Percentiles rank a stretch among this genome's conserved stretches.
Evolutionary conservation across 2,329 filamentous ascomycete genomes (phyloP).

Genomic region (Teratosphaeria pseudoeucalypti): DNA sequence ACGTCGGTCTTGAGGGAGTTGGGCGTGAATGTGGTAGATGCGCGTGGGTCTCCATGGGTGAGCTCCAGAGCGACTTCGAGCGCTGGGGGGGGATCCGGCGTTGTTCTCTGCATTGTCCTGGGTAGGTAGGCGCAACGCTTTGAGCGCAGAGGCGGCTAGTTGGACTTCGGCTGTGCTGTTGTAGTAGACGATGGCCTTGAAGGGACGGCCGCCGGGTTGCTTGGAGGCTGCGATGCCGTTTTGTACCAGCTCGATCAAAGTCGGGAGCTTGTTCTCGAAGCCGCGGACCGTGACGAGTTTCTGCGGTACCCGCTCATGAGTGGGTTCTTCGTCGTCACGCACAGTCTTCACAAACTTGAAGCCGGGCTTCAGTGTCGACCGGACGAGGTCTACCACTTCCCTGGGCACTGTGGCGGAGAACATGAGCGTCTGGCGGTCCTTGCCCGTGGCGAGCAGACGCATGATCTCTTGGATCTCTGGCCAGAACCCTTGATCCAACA

Average conservation of each 20-base stretch:
- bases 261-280: conserved; percentile 66
- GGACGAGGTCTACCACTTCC: conserved; percentile 71
- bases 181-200: conserved; percentile 95
- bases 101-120: conserved; percentile 6
- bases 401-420: conserved; percentile 89
- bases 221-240: conserved; percentile 31
- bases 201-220: conserved; percentile 43
- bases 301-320: conserved; percentile 77
- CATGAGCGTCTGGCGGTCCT: conserved; percentile 78
- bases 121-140: conserved; percentile 28
- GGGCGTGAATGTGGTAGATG: conserved; percentile 63
- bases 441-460: conserved; percentile 50
- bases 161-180: conserved; percentile 66
- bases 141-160: conserved; percentile 51
- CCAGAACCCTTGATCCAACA: conserved; percentile 50
- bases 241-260: conserved; percentile 62
- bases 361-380: conserved; percentile 64
- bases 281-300: conserved; percentile 56
- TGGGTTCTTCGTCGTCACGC: conserved; percentile 66
- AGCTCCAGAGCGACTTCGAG: not conserved
- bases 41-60: conserved; percentile 27
- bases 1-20: conserved; percentile 58
- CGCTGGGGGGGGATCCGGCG: conserved; percentile 20
- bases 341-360: conserved; percentile 93
- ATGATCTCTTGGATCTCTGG: conserved; percentile 40